A percentile compares a stretch with the other conserved stretches of the same genome.
phyloP scores from a whole-genome alignment of 2,329 filamentous ascomycete species.

The Colletotrichum orbiculare region DNA sequence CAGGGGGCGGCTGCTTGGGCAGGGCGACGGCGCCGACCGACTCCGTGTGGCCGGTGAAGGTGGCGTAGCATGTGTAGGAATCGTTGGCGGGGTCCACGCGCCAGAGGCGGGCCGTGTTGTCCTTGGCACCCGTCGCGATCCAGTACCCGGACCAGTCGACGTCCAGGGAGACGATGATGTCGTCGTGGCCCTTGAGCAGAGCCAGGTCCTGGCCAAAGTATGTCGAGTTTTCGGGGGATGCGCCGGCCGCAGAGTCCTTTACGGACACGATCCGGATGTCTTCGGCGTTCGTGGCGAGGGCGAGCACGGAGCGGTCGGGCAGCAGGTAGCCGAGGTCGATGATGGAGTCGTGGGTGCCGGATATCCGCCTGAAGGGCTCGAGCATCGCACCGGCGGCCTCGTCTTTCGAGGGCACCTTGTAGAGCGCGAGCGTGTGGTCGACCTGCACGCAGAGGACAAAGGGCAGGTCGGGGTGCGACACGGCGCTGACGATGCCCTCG shows the following conservation, averaged over 20 bases:
- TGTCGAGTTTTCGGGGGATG: constrained; percentile 45
- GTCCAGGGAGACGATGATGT: constrained; percentile 95
- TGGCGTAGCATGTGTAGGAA: constrained; percentile 82
- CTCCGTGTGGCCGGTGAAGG: constrained; percentile 92
- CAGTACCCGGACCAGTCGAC: constrained; percentile 97
- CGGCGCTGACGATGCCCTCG: constrained; percentile 76
- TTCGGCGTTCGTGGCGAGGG: constrained; percentile 94
- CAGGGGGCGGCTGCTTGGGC: constrained; percentile 74
- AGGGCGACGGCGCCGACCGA: constrained; percentile 91
- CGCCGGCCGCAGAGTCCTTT: constrained; percentile 49
- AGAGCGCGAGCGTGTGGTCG: constrained; percentile 87
- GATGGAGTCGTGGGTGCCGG: constrained; percentile 96
- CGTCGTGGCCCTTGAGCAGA: constrained; percentile 87
- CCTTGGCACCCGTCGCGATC: constrained; percentile 95
- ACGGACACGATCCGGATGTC: constrained; percentile 89
- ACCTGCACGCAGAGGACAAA: constrained; percentile 86
- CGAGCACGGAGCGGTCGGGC: constrained; percentile 82
- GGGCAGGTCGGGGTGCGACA: constrained; percentile 73
- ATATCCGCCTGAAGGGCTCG: constrained; percentile 79
- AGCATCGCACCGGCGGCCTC: constrained; percentile 41
- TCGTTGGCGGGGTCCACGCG: constrained; percentile 79
- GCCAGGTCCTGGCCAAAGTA: constrained; percentile 94
- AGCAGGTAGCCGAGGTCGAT: constrained; percentile 93
- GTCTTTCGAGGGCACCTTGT: constrained; percentile 60
- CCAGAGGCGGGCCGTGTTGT: constrained; percentile 95